Evolutionary conservation across 768 basidiomycete species (phyloP).

Genomic region (Boletus patriciae): DNA sequence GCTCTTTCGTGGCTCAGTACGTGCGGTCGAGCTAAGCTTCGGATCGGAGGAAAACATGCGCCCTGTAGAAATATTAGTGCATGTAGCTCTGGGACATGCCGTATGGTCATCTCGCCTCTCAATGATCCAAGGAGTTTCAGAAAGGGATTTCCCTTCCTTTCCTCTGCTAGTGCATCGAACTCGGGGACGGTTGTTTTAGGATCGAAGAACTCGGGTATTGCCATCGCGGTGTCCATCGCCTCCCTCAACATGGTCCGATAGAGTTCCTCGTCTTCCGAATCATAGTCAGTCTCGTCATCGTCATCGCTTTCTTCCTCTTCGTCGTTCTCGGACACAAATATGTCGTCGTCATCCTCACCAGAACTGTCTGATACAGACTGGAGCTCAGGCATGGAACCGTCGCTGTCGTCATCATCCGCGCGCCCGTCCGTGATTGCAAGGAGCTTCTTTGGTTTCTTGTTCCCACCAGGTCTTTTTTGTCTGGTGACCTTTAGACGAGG

Average conservation of each 20-base stretch:
- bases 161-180: conserved; percentile 44
- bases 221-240: conserved; percentile 69
- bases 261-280: conserved; percentile 69
- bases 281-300: conserved; percentile 49
- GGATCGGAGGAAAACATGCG: conserved; percentile 59
- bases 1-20: conserved; percentile 35
- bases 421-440: conserved; percentile 52
- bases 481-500: conserved; percentile 12
- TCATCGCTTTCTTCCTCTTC: conserved; percentile 37
- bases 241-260: conserved; percentile 60
- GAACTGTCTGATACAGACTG: conserved; percentile 65
- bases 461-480: conserved; percentile 17
- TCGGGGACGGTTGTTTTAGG: conserved; percentile 45
- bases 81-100: neutral
- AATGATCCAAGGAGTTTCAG: conserved; percentile 72
- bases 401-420: conserved; percentile 40
- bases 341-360: conserved; percentile 42
- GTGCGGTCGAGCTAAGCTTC: conserved; percentile 41
- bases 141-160: conserved; percentile 72
- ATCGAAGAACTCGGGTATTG: conserved; percentile 59
- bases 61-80: conserved; percentile 40
- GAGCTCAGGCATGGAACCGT: conserved; percentile 65
- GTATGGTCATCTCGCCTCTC: conserved; percentile 48
- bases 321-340: conserved; percentile 28
- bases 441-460: conserved; percentile 38